phyloP scores from a whole-genome alignment of 2,329 filamentous ascomycete species.

The Sporothrix mexicana region DNA sequence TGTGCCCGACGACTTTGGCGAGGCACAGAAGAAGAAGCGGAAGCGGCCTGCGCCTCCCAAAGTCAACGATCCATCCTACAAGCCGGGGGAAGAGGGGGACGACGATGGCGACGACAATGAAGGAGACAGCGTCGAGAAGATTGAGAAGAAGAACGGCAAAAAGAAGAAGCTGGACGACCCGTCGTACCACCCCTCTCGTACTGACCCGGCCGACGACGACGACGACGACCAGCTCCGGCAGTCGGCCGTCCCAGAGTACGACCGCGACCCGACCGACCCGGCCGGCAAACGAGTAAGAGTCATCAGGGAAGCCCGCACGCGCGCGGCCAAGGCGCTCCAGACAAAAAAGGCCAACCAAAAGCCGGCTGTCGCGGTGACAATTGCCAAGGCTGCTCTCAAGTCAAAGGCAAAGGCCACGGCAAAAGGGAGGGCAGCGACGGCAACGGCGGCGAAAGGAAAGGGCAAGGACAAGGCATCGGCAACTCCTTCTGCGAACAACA shows the following conservation, averaged over 20 bases:
- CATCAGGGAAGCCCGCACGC: neutral
- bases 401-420: neutral
- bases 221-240: constrained; percentile 34
- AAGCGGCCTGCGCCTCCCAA: neutral
- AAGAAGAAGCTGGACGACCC: constrained; percentile 5
- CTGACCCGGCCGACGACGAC: constrained; percentile 13
- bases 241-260: constrained; percentile 27
- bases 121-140: neutral
- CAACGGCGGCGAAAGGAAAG: neutral
- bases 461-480: neutral
- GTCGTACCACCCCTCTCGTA: constrained; percentile 1
- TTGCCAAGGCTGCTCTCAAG: constrained; percentile 43
- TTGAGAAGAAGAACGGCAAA: neutral
- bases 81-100: neutral
- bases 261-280: constrained; percentile 28
- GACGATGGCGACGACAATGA: neutral
- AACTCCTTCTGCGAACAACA: neutral
- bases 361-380: neutral
- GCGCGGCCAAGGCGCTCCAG: neutral
- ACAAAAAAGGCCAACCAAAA: neutral
- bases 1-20: constrained; percentile 4
- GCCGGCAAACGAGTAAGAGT: constrained; percentile 16
- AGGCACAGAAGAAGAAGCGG: neutral
- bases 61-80: neutral
- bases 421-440: no score